Conservation (phyloP, 768 basidiomycete genomes). For the Nidularia pulvinata region DNA sequence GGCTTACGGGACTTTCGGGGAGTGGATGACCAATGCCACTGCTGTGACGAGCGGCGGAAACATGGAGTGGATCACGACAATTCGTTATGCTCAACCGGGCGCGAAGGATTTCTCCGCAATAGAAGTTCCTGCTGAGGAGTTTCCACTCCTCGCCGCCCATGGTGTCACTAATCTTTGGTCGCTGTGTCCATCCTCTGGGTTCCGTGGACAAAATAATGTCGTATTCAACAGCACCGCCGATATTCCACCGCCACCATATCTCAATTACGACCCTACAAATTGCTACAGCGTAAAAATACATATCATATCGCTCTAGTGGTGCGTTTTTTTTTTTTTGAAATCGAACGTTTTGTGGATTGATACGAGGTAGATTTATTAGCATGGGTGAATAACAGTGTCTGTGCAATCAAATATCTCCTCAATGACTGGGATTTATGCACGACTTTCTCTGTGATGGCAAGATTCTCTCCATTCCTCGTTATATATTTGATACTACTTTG, state of each 20-base stretch:
- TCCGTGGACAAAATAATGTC: slow-evolving; percentile 27
- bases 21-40: slow-evolving; percentile 38
- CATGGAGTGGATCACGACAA: slow-evolving; percentile 35
- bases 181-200: slow-evolving; percentile 27
- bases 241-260: slow-evolving; percentile 9
- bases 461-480: too few relatives aligned
- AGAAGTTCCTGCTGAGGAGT: slow-evolving; percentile 8
- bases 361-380: too few relatives aligned
- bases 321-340: neutral
- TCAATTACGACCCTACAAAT: slow-evolving; percentile 16
- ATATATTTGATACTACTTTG: too few relatives aligned
- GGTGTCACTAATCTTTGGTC: slow-evolving; percentile 33
- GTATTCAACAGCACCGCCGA: slow-evolving; percentile 28
- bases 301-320: slow-evolving; percentile 12
- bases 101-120: slow-evolving; percentile 33
- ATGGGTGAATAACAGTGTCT: too few relatives aligned
- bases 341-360: too few relatives aligned
- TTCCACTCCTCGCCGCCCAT: slow-evolving; percentile 26
- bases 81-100: slow-evolving; percentile 20
- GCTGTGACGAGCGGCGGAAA: slow-evolving; percentile 22
- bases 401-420: too few relatives aligned
- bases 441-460: too few relatives aligned
- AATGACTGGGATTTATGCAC: too few relatives aligned
- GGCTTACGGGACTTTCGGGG: slow-evolving; percentile 27
- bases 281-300: slow-evolving; percentile 31